Base-by-base conservation (phyloP, 306 rosid species). In the Trifolium repens region DNA sequence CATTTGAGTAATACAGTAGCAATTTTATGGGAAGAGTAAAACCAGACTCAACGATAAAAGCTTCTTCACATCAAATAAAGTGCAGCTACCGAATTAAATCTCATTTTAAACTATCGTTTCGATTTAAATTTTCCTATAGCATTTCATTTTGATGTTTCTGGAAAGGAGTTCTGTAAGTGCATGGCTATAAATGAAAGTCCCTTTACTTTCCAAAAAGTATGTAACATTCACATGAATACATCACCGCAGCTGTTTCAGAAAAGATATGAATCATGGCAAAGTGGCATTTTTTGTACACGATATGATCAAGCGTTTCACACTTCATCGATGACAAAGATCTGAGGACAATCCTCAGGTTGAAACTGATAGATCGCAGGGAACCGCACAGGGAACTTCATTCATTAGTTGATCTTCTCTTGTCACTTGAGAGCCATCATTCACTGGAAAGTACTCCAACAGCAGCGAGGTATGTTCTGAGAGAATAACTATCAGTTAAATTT, bases 401-500 rank as follows among this genome's bases (percentile, higher is more conserved):
- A 81, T 69, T 39, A 58, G 47, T 55, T 64, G 78, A 77, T 77
- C 76, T 72, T 68, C 83, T 73, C 86, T 75, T 52, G 60, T 77
- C 74, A 78, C 84, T 69, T 6, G 47, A 73, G 83, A 37, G 87
- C 85, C 88, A 81, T 83, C 88, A 81, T 83, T 68, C 70, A 13
- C 74, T 3, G 82, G 77, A 50, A 74, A 79, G 40, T 81, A 85
- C 70, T 78, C 71, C 55, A 75, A 75, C 39, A 80, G 67, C 71
- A 72, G 79, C 42, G 67, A 74, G 64, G 49, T 79, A 54, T 32
- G 40, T 42, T 69, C 70, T 61, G 22, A 24, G 24, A 34, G 60
- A 68, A 67, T 73, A 63, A 63, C 60, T 44, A 55, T 92, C 84
- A 96, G 79, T 76, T 90, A 49, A 92, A 92, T 86, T 96, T 96